Base-by-base conservation (phyloP, 2,329 filamentous ascomycete species). In the Aspergillus intermedius region DNA sequence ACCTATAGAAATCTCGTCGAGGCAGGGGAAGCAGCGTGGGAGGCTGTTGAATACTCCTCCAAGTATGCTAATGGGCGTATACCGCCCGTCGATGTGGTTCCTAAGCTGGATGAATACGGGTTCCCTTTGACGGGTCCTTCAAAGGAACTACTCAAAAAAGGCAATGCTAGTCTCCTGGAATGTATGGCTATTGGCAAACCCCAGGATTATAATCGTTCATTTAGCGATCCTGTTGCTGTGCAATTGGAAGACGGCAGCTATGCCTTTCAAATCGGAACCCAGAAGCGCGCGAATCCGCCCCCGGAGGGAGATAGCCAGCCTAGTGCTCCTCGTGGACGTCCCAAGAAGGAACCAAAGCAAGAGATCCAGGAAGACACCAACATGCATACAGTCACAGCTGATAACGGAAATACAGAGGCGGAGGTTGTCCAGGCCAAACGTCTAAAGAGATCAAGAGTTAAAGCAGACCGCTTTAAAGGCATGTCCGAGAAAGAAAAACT, bases 1-100 rank as follows among this genome's bases (percentile, higher is more conserved):
- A 75, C 78, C 47, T 83, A 81, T 46, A 64, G 74, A 15, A 71
- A 74, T 49, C 71, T 78, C 8, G 80, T 81, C 3, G 72, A 77
- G 15, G 60, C 63, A 23, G 76, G 77, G 2, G 64, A 73, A 21
- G 70, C 74, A 4, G 64, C 67, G 5, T 82, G 79, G 80, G 77
- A 77, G 49, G 77, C 74, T n/a, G 75, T 81, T 4, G 64, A 68
- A 42, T 65, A 66, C 22, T 49, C 57, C 46, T 53, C 63, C 45
- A 63, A 65, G 58, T 56, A 63, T 54, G 22, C 52, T 51, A 55
- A 58, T 40, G 54, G 53, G 42, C 42, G 50, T 19, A 49, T 65
- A 41, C 62, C 64, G 13, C 52, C 64, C 12, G 52, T 68, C 32
- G 60, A 70, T 49, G 64, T 60, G 13, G 54, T 57, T 8, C 57